These are phyloP conservation scores for Pestalotiopsis fici DNA, from an alignment of 2,329 filamentous ascomycete species.

Conservation along the genomic window DNA sequence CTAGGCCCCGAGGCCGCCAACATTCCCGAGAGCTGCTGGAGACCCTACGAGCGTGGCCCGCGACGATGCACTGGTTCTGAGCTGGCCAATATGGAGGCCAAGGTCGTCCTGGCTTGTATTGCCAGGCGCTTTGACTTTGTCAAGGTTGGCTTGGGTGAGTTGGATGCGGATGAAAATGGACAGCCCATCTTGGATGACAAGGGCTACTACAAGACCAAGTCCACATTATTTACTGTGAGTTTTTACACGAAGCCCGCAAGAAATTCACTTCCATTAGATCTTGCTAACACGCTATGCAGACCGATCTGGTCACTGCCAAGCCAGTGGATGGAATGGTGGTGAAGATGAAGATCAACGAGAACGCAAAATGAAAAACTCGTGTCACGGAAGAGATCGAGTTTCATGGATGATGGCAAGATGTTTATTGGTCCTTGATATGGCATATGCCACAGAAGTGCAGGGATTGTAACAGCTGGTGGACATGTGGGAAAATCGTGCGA, in stretches of 20 bases:
- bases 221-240: conserved; percentile 8
- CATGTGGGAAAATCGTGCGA: too few relatives aligned
- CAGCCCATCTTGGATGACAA: conserved; percentile 6
- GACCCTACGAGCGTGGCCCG: conserved; percentile 26
- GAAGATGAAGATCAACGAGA: background rate
- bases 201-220: conserved; percentile 10
- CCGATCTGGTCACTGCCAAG: conserved; percentile 6
- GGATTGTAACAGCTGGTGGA: too few relatives aligned
- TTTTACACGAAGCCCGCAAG: background rate
- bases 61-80: conserved; percentile 8
- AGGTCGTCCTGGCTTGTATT: conserved; percentile 8
- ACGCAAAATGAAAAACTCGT: background rate
- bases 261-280: background rate
- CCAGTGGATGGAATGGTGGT: conserved; percentile 6
- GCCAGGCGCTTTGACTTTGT: conserved; percentile 10
- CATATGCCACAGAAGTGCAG: too few relatives aligned
- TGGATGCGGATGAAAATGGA: conserved; percentile 1
- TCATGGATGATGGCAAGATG: too few relatives aligned
- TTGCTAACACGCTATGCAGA: background rate
- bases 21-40: conserved; percentile 38
- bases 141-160: conserved; percentile 7
- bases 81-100: conserved; percentile 10
- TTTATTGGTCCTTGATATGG: too few relatives aligned
- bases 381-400: too few relatives aligned
- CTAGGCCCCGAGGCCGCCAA: conserved; percentile 8